These are phyloP conservation scores for Grigorovia jiainica DNA, from an alignment of 805 yeast genomes.

Conservation along the genomic window DNA sequence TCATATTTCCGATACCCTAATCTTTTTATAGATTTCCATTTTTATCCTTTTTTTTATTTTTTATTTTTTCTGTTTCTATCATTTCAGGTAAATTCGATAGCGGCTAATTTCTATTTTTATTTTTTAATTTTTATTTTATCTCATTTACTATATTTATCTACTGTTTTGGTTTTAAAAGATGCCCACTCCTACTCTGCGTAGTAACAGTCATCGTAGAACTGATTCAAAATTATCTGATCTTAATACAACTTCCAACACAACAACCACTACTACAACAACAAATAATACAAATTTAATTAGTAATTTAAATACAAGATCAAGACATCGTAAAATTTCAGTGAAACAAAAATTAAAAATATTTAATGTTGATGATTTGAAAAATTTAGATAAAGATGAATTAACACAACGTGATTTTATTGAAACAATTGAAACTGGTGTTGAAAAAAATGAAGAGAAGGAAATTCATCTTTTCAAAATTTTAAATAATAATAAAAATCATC, in stretches of 20 bases:
- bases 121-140: too few species aligned
- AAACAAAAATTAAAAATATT: slow-evolving; percentile 76
- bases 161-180: neutral
- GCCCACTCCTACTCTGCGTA: slow-evolving; percentile 1
- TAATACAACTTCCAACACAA: neutral
- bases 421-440: slow-evolving; percentile 88
- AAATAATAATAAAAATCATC: slow-evolving; percentile 26
- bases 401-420: slow-evolving; percentile 79
- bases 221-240: neutral
- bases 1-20: too few species aligned
- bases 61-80: too few species aligned
- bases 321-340: slow-evolving; percentile 90
- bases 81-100: too few species aligned
- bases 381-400: slow-evolving; percentile 46
- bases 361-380: slow-evolving; percentile 72
- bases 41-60: too few species aligned
- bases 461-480: slow-evolving; percentile 90
- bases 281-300: too few species aligned
- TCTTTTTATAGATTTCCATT: too few species aligned
- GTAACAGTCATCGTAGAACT: neutral
- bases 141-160: too few species aligned
- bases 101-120: too few species aligned
- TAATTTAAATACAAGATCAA: slow-evolving; percentile 58
- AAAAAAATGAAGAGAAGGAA: slow-evolving; percentile 94
- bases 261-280: too few species aligned